These are phyloP conservation scores for Cajanus cajan DNA, from an alignment of 306 rosid genomes.

Conservation along the genomic window DNA sequence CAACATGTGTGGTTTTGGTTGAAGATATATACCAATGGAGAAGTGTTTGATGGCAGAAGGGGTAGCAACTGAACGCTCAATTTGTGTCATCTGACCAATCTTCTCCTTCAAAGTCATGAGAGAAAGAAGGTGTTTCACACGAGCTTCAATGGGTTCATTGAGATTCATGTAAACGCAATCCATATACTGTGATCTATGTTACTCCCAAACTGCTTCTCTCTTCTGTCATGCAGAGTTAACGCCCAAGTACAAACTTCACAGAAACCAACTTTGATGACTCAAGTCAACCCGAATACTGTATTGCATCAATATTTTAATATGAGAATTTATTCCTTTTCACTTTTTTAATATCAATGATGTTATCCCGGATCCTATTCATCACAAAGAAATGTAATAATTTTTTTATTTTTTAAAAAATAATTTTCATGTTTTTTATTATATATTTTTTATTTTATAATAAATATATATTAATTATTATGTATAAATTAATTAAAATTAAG, in stretches of 20 bases:
- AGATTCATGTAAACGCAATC: constrained; percentile 47
- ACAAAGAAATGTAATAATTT: too few species aligned
- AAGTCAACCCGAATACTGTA: neutral
- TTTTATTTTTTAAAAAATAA: too few species aligned
- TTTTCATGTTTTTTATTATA: too few species aligned
- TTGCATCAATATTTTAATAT: neutral
- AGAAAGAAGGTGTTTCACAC: constrained; percentile 65
- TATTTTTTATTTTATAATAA: too few species aligned
- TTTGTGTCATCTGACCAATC: constrained; percentile 73
- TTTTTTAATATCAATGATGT: neutral
- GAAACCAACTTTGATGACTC: neutral
- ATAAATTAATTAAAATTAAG: too few species aligned
- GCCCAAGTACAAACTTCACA: neutral
- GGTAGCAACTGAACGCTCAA: constrained; percentile 54
- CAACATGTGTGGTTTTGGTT: too few species aligned
- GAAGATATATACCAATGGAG: constrained; percentile 32
- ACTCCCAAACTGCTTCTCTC: neutral
- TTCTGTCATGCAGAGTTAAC: neutral
- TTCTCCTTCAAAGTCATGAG: constrained; percentile 73
- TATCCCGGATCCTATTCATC: too few species aligned
- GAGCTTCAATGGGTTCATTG: constrained; percentile 51
- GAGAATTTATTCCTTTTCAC: neutral
- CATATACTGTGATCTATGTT: neutral
- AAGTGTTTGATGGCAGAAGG: constrained; percentile 47
- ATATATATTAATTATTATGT: too few species aligned